Evolutionary conservation across 768 basidiomycete species (phyloP), one percentile per base, ranked within the genome.

Genomic region (Sporobolomyces pararoseus): DNA sequence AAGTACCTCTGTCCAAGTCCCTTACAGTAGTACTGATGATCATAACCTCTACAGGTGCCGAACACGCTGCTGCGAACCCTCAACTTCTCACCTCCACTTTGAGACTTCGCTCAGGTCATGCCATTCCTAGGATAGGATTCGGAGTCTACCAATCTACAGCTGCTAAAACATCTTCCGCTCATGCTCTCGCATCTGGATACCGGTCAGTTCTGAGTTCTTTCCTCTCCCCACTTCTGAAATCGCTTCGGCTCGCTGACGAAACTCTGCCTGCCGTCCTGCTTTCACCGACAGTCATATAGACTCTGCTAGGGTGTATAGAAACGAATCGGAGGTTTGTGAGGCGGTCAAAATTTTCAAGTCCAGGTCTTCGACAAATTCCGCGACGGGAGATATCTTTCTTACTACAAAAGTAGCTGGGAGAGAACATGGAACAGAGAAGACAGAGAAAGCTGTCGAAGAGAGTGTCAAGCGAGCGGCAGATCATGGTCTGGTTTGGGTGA

Each of bases 81-180:
- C 25, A 7, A 32, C 25, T 57, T 32, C 63, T 68, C 52, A 23
- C 66, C n/a, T 34, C 61, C 9, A 35, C 61, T 7, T 9, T 74
- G 47, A 50, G 42, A 27, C 65, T 70, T 17, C 25, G 27, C 19
- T 70, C 51, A 21, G 78, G 79, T 2, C 54, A 53, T 27, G 44
- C 73, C 66, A 76, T 80, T 35, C 80, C 80, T 2, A 73, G 75
- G 50, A 68, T 80, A 7, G 80, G 80, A 6, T 79, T 79, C 54
- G 80, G 80, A n/a, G 79, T 79, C 17, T 80, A 79, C 70, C 76
- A 74, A 44, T 50, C 34, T 6, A 55, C 2, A 5, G 27, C 39
- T 17, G 51, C 69, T 0, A 46, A 62, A n/a, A 59, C 52, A 0
- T 55, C 52, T 12, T 50, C 69, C 0, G 46, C 59, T 1, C 37